Evolutionary conservation across 768 basidiomycete species (phyloP).

Genomic region (Lactarius pseudohatsudake): DNA sequence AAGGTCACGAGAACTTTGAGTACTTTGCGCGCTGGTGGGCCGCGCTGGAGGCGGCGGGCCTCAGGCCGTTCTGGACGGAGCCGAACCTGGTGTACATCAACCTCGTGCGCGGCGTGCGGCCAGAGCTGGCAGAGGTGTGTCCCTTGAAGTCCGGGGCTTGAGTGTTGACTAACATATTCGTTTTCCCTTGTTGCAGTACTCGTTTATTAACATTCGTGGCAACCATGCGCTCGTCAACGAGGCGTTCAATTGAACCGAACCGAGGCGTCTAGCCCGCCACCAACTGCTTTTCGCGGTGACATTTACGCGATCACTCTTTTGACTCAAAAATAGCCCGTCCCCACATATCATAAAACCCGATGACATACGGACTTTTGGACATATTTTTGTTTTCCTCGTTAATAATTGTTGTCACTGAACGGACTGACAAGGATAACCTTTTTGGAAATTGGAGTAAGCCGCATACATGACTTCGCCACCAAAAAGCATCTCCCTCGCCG

Average conservation of each 20-base stretch:
- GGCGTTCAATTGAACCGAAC: not conserved
- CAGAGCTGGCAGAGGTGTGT: conserved; percentile 43
- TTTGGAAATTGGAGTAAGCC: too few species aligned
- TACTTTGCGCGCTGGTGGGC: conserved; percentile 68
- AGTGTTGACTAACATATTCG: too few species aligned
- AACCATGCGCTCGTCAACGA: conserved; percentile 8
- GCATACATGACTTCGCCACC: too few species aligned
- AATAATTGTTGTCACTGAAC: not conserved
- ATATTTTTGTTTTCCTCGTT: not conserved
- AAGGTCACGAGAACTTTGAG: conserved; percentile 40
- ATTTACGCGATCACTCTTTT: not conserved
- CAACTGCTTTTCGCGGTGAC: not conserved
- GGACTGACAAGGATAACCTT: not conserved
- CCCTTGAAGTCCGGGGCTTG: too few species aligned
- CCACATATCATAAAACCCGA: not conserved
- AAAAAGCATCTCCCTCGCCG: too few species aligned
- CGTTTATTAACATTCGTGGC: conserved; percentile 14
- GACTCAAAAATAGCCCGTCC: not conserved
- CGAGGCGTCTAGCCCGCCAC: not conserved
- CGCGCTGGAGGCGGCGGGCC: conserved; percentile 60
- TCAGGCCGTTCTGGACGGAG: conserved; percentile 72
- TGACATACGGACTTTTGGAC: not conserved
- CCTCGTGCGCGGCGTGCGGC: conserved; percentile 39
- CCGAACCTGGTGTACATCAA: conserved; percentile 48
- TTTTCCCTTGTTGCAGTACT: conserved; percentile 39